Evolutionary conservation across 2,329 filamentous ascomycete genomes (phyloP).

Genomic region (Phialemoniopsis sp.): DNA sequence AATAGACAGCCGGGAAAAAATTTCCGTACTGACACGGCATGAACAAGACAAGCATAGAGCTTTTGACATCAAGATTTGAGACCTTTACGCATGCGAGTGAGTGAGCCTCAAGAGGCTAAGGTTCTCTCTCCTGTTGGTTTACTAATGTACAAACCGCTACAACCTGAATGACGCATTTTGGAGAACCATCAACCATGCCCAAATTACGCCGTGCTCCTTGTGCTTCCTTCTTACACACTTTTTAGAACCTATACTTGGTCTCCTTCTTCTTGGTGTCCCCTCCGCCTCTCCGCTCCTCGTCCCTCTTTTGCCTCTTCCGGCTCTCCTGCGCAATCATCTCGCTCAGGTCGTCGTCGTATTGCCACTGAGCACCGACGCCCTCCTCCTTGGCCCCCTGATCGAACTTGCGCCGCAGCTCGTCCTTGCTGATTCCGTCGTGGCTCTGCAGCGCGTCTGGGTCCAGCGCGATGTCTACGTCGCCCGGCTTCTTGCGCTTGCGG

Average conservation of each 20-base stretch:
- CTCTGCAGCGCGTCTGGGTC: constrained; percentile 76
- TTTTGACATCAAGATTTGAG: too few relatives aligned
- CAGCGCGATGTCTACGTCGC: constrained; percentile 89
- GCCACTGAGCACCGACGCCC: constrained; percentile 64
- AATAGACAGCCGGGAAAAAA: constrained; percentile 7
- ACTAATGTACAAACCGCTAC: too few relatives aligned
- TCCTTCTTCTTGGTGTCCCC: constrained; percentile 56
- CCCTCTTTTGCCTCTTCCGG: constrained; percentile 83
- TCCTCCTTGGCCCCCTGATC: constrained; percentile 67
- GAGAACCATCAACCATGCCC: too few relatives aligned
- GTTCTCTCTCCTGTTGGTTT: too few relatives aligned
- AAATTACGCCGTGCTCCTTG: too few relatives aligned
- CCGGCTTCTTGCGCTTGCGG: constrained; percentile 90
- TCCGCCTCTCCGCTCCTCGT: constrained; percentile 65
- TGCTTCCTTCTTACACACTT: too few relatives aligned
- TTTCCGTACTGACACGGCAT: too few relatives aligned
- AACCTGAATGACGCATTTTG: too few relatives aligned
- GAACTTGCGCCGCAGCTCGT: constrained; percentile 76
- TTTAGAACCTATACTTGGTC: constrained; percentile 44
- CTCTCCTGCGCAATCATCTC: constrained; percentile 96
- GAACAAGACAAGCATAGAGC: too few relatives aligned
- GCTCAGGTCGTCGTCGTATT: constrained; percentile 80
- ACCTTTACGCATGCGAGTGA: too few relatives aligned
- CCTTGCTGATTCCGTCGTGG: constrained; percentile 77
- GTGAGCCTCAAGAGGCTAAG: too few relatives aligned